Evolutionary conservation across 108 stramenopile genomes (phyloP), one percentile per base, ranked within the genome.

Genomic region (Conticribra weissflogii): DNA sequence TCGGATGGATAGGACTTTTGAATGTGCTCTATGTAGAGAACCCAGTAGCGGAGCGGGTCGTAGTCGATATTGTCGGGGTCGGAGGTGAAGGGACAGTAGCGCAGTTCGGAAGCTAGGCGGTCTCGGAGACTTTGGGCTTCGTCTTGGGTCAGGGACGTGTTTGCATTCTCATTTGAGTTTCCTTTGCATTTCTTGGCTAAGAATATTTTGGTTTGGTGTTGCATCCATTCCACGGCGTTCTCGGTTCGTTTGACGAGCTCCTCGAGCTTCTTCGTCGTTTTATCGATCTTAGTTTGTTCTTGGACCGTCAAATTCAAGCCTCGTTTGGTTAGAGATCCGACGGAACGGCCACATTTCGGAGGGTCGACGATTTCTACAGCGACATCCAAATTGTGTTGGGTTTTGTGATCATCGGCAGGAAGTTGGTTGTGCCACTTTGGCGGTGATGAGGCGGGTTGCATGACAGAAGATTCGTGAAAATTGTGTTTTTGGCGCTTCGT

Each of bases 311-410:
- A 61, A 18, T 48, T 66, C 21, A 68, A 63, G 72, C 73, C 69
- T 9, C 72, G 64, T 48, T 75, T 71, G 5, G 82, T 76, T 15
- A 88, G 66, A 2, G 57, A 24, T 22, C 59, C 61, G 47, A 87
- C 76, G 59, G 88, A 86, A 0, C 93, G 85, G 19, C 93, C 93
- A 23, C 84, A 76, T 76, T 84, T 84, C 22, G 91, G 63, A 32
- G 93, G 93, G 46, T 89, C 93, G 44, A 90, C 82, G 66, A 91
- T 94, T 66, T 94, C 93, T 60, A 91, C 91, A 64, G 64, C 62
- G 30, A 60, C 54, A 78, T 94, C 93, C 93, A 89, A 94, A 25
- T 79, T 63, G 55, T 68, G 75, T 49, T 58, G 48, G 19, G 34
- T 31, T 9, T 51, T 59, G 22, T 49, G 32, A 41, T 41, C 12